Evolutionary conservation across 78 protist genomes (phyloP), one percentile per base, ranked within the genome.

Genomic region (Goniomonas avonlea): DNA sequence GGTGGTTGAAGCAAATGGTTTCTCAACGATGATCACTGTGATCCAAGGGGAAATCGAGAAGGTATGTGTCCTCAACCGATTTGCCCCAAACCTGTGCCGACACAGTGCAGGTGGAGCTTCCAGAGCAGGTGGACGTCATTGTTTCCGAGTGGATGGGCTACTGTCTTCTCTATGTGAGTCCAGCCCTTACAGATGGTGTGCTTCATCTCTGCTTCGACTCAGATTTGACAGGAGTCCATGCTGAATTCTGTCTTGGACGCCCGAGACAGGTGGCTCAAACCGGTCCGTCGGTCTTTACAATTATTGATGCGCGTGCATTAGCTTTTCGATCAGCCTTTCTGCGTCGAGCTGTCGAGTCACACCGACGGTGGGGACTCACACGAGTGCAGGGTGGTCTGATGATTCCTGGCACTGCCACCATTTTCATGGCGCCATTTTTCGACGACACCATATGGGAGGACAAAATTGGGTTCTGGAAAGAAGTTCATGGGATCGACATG

Each of bases 91-190:
- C n/a, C n/a, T n/a, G n/a, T n/a, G n/a, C n/a, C n/a, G n/a, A n/a
- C n/a, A n/a, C n/a, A n/a, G n/a, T n/a, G n/a, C n/a, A n/a, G 5
- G 68, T 73, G 32, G 17, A 77, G 1, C 78, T 45, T 0, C 68
- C 58, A 76, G 86, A 83, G 59, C 68, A 82, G 31, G 92, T 89
- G 15, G 92, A 89, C 65, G 38, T 89, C 4, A 89, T 89, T 38
- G 83, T 89, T 31, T 70, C 83, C 13, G 92, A 89, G 69, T 89
- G 92, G 92, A 89, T 89, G 92, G 92, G 92, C 59, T 83, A 79
- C 79, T 80, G 84, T 68, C 66, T 86, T 17, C 50, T 89, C 9
- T n/a, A n/a, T n/a, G n/a, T n/a, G n/a, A n/a, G n/a, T n/a, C n/a
- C n/a, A n/a, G n/a, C n/a, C n/a, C n/a, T n/a, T n/a, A n/a, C n/a